These are phyloP conservation scores for Terfezia claveryi DNA, from an alignment of 495 filamentous ascomycete species.

Conservation along the genomic window DNA sequence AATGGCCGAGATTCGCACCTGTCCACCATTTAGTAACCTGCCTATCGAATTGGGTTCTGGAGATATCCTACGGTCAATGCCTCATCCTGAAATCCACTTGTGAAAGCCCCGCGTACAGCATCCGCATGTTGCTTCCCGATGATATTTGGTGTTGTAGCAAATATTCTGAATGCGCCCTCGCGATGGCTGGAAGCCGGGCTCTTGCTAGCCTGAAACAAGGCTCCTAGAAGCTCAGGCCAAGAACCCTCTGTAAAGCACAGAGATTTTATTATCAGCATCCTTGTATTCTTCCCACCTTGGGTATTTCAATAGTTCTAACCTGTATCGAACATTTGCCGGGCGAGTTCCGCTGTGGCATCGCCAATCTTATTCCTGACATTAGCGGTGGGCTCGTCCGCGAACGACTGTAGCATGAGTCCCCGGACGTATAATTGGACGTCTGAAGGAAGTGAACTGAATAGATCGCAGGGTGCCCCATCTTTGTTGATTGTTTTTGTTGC, in stretches of 20 bases:
- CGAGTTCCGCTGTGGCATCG: conserved; percentile 86
- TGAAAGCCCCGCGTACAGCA: conserved; percentile 61
- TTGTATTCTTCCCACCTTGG: conserved; percentile 8
- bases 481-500: conserved; percentile 56
- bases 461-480: conserved; percentile 47
- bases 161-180: conserved; percentile 80
- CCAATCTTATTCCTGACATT: conserved; percentile 82
- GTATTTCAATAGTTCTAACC: conserved; percentile 27
- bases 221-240: conserved; percentile 77
- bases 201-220: conserved; percentile 73
- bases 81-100: conserved; percentile 75
- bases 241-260: conserved; percentile 35
- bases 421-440: conserved; percentile 58
- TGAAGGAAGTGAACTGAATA: conserved; percentile 52
- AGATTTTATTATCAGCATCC: conserved; percentile 1
- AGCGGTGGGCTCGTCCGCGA: conserved; percentile 45
- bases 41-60: background rate
- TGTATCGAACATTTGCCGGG: conserved; percentile 79
- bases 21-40: conserved; percentile 2
- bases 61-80: conserved; percentile 41
- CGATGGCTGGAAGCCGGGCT: conserved; percentile 57
- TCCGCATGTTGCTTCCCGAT: conserved; percentile 91
- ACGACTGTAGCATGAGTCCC: conserved; percentile 52
- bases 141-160: conserved; percentile 83
- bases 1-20: conserved; percentile 82